Percentiles rank a stretch among this genome's conserved stretches.
These are phyloP conservation scores for Penicillium waksmanii DNA, from an alignment of 495 filamentous ascomycete species.

Conservation along the genomic window DNA sequence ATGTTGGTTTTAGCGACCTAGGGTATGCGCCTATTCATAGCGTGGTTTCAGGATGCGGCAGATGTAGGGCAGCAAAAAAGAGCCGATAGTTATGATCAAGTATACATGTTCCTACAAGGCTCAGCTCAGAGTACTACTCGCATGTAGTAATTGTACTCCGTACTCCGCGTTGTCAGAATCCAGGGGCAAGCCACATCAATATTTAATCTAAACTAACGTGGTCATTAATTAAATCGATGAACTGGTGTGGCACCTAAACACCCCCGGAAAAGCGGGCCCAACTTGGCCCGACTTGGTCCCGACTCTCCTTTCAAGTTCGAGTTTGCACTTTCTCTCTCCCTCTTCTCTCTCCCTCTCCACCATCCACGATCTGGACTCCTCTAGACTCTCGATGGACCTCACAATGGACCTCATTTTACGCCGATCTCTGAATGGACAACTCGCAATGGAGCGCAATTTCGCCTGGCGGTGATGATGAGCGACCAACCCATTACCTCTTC, in stretches of 20 bases:
- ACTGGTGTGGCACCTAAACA: background rate
- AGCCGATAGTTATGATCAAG: no score
- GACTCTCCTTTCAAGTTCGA: background rate
- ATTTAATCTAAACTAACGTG: background rate
- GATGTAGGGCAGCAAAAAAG: background rate
- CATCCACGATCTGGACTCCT: background rate
- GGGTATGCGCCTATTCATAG: background rate
- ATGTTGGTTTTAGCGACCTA: background rate
- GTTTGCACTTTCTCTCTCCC: background rate
- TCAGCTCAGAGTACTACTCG: no score
- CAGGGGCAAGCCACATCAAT: background rate
- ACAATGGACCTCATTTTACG: background rate
- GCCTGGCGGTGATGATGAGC: slow-evolving; percentile 3
- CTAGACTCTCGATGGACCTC: slow-evolving; percentile 1
- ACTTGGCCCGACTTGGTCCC: no score
- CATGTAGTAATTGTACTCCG: background rate
- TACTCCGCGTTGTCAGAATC: background rate
- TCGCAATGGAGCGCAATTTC: slow-evolving; percentile 1
- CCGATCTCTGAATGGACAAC: background rate
- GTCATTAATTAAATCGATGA: slow-evolving; percentile 1
- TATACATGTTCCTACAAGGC: no score
- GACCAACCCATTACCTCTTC: slow-evolving; percentile 1
- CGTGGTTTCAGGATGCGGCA: background rate
- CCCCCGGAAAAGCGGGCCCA: slow-evolving; percentile 3
- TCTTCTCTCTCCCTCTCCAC: background rate